Conservation (phyloP, 352 stramenopile genomes). For the Phytophthora meadii region DNA sequence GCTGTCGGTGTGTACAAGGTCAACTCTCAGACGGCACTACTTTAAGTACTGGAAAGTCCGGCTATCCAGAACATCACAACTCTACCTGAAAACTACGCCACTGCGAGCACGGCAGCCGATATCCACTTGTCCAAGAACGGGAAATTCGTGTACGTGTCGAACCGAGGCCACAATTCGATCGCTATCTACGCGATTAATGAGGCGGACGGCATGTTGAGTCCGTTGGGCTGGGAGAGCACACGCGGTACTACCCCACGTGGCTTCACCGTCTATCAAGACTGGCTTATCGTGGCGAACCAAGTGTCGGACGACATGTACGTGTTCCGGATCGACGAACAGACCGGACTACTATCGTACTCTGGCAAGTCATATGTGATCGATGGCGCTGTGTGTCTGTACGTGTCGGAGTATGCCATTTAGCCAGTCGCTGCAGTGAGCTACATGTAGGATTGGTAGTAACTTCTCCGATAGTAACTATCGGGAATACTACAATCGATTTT, state of each 20-base stretch:
- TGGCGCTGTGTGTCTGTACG: constrained; percentile 41
- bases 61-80: constrained; percentile 56
- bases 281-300: constrained; percentile 63
- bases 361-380: constrained; percentile 38
- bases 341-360: constrained; percentile 33
- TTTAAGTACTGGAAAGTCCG: constrained; percentile 29
- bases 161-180: constrained; percentile 63
- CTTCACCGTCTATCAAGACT: constrained; percentile 49
- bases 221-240: constrained; percentile 42
- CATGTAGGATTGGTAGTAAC: too few relatives aligned
- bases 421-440: too few relatives aligned
- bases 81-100: constrained; percentile 36
- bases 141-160: constrained; percentile 62
- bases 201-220: constrained; percentile 29
- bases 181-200: constrained; percentile 47
- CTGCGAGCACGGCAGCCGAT: constrained; percentile 32
- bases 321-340: constrained; percentile 46
- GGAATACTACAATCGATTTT: too few relatives aligned
- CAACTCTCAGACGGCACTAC: constrained; percentile 14
- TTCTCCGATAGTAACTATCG: too few relatives aligned
- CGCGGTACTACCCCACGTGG: constrained; percentile 46
- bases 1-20: constrained; percentile 54
- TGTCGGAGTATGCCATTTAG: constrained; percentile 4
- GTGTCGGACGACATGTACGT: constrained; percentile 51
- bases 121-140: constrained; percentile 53